Conservation (phyloP, 108 stramenopile genomes). For the Pseudonitzschia pungens region DNA sequence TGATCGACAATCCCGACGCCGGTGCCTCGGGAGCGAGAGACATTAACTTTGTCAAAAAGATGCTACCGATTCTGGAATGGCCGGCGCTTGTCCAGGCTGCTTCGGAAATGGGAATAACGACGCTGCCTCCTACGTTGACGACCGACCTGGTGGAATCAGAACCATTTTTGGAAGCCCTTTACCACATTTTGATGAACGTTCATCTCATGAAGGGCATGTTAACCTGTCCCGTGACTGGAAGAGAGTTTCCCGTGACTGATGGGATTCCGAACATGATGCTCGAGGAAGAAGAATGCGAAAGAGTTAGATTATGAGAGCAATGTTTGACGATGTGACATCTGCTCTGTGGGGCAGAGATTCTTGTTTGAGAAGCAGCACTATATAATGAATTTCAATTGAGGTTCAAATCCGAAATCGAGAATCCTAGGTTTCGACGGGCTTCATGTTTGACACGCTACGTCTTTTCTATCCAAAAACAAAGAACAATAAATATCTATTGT, state of each 20-base stretch:
- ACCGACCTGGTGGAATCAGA: slow-evolving; percentile 75
- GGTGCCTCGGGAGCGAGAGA: slow-evolving; percentile 46
- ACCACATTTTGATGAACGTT: slow-evolving; percentile 94
- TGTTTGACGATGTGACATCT: not conserved
- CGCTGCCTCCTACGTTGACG: slow-evolving; percentile 73
- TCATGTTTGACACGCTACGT: not conserved
- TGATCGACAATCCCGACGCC: slow-evolving; percentile 56
- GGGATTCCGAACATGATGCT: slow-evolving; percentile 92
- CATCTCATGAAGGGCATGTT: slow-evolving; percentile 91
- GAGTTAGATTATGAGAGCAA: slow-evolving; percentile 32
- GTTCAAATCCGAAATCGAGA: not conserved
- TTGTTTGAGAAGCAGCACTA: not conserved
- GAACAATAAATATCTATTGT: not conserved
- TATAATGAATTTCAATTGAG: not conserved
- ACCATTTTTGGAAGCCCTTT: slow-evolving; percentile 81
- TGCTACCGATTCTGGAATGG: slow-evolving; percentile 12
- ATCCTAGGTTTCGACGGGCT: not conserved
- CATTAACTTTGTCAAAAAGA: slow-evolving; percentile 71
- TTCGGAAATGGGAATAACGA: slow-evolving; percentile 69
- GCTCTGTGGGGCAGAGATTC: not conserved
- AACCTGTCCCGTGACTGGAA: slow-evolving; percentile 87
- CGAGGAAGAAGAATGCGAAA: slow-evolving; percentile 83
- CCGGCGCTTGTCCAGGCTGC: slow-evolving; percentile 46
- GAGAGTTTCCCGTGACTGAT: slow-evolving; percentile 89
- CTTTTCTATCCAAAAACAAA: not conserved